These are phyloP conservation scores for Zygosaccharomyces pseudobailii DNA, from an alignment of 1,139 yeast genomes.

Conservation along the genomic window DNA sequence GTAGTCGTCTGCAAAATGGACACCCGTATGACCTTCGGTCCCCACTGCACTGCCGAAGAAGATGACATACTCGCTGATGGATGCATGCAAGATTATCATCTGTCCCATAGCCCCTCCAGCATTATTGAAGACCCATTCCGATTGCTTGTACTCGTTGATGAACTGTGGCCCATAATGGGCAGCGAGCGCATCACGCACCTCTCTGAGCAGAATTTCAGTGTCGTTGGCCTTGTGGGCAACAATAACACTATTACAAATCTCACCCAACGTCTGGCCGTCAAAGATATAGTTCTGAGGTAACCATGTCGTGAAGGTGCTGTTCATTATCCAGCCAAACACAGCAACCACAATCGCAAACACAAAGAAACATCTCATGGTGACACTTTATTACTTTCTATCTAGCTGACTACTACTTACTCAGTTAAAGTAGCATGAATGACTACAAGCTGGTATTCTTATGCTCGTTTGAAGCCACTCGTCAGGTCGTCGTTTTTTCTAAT, in stretches of 20 bases:
- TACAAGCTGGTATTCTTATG: not conserved
- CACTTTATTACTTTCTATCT: not conserved
- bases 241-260: slow-evolving; percentile 48
- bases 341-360: slow-evolving; percentile 17
- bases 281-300: slow-evolving; percentile 60
- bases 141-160: slow-evolving; percentile 63
- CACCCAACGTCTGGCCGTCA: slow-evolving; percentile 43
- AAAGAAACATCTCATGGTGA: slow-evolving; percentile 30
- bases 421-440: not conserved
- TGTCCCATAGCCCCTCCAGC: slow-evolving; percentile 99
- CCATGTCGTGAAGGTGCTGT: slow-evolving; percentile 53
- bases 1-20: slow-evolving; percentile 94
- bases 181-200: slow-evolving; percentile 56
- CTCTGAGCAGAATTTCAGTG: slow-evolving; percentile 42
- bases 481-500: not conserved
- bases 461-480: not conserved
- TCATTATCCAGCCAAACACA: slow-evolving; percentile 29
- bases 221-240: slow-evolving; percentile 42
- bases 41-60: slow-evolving; percentile 87
- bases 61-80: slow-evolving; percentile 88
- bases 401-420: not conserved
- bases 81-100: slow-evolving; percentile 92
- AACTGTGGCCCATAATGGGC: slow-evolving; percentile 60
- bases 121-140: slow-evolving; percentile 93
- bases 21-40: slow-evolving; percentile 93